Percentiles rank a stretch among this genome's conserved stretches.
phyloP scores from a whole-genome alignment of 1,284 basidiomycete species.

The Rhodotorula sp. region DNA sequence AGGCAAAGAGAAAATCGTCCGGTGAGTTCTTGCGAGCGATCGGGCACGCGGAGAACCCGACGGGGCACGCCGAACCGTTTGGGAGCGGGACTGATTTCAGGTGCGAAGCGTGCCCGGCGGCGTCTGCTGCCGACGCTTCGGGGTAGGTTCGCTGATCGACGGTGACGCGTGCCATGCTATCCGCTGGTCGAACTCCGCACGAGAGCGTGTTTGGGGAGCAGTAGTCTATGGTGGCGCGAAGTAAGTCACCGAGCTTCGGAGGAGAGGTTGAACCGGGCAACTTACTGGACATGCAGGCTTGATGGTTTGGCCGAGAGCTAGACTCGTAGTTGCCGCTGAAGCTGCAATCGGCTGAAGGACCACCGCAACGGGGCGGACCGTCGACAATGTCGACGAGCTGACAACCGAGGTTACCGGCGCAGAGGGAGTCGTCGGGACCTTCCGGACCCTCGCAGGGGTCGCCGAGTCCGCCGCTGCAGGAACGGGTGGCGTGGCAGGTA shows the following conservation, averaged over 20 bases:
- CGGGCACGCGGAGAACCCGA: conserved; percentile 22
- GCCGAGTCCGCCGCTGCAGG: conserved; percentile 33
- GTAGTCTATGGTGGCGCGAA: neutral
- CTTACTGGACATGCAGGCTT: conserved; percentile 28
- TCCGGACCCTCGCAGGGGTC: conserved; percentile 31
- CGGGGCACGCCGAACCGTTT: conserved; percentile 21
- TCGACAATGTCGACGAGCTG: conserved; percentile 5
- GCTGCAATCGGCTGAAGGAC: conserved; percentile 27
- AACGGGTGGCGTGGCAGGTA: too few species aligned
- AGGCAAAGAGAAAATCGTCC: conserved; percentile 13
- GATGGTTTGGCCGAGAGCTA: conserved; percentile 22
- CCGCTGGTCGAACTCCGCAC: conserved; percentile 5
- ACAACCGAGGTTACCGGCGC: conserved; percentile 29
- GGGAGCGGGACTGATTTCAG: conserved; percentile 6
- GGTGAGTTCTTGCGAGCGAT: neutral
- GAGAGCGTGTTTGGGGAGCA: conserved; percentile 15
- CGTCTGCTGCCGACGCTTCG: neutral
- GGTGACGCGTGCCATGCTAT: neutral
- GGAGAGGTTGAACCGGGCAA: neutral
- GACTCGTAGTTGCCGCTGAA: conserved; percentile 25
- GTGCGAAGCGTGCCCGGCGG: neutral
- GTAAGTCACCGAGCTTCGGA: neutral
- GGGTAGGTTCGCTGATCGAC: neutral
- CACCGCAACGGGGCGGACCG: conserved; percentile 28
- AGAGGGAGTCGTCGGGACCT: conserved; percentile 32